These are phyloP conservation scores for Penicillium sp. DNA, from an alignment of 2,329 filamentous ascomycete species.

Conservation along the genomic window DNA sequence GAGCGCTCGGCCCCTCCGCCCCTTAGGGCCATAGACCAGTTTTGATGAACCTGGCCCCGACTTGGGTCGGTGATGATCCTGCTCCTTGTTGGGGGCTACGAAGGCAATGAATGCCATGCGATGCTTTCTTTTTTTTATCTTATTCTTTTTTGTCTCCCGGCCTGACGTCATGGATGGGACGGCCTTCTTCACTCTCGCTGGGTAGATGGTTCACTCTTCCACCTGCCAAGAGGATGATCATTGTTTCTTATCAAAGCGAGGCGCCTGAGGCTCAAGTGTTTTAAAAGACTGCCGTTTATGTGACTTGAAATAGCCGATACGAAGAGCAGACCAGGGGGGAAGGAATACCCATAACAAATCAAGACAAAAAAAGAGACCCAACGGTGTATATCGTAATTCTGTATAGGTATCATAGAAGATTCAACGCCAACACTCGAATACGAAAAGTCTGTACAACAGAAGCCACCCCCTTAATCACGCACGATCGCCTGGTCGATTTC, in stretches of 20 bases:
- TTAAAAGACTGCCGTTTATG: background rate
- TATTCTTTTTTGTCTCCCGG: conserved; percentile 4
- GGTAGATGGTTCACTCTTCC: background rate
- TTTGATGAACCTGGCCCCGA: conserved; percentile 12
- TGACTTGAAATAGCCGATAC: background rate
- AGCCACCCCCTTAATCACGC: background rate
- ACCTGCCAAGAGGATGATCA: background rate
- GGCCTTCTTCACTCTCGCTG: too few relatives aligned
- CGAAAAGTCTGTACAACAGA: background rate
- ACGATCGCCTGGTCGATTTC: conserved; percentile 16
- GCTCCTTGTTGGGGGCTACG: conserved; percentile 22
- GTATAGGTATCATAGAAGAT: conserved; percentile 25
- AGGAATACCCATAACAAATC: background rate
- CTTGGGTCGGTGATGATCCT: conserved; percentile 14
- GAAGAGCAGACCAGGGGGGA: background rate
- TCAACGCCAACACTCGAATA: conserved; percentile 3
- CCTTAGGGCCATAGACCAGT: background rate
- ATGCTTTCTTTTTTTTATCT: conserved; percentile 62
- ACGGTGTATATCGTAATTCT: conserved; percentile 4
- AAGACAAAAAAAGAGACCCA: background rate
- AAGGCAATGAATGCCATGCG: conserved; percentile 70
- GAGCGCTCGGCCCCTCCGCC: background rate
- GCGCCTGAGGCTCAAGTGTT: background rate
- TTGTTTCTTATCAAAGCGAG: background rate
- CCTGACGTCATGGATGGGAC: background rate